Evolutionary conservation across 75 land plant genomes (phyloP), one percentile per base, ranked within the genome.

Genomic region (Sequoiadendron giganteum): DNA sequence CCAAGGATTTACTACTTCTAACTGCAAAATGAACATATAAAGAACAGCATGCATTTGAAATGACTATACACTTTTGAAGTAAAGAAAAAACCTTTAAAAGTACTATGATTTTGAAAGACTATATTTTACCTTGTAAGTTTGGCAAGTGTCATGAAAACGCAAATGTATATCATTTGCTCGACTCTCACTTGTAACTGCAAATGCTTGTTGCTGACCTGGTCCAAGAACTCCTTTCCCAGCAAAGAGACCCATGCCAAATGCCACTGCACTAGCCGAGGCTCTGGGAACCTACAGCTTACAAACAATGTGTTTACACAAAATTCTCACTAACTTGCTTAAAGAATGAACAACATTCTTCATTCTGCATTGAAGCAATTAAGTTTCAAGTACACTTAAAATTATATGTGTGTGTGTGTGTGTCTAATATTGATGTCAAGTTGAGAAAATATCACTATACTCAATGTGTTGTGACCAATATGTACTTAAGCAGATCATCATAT

Each of bases 201-300:
- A 97, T 40, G 98, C 97, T 58, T 94, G 93, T 86, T 97, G 93
- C 85, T 84, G 87, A n/a, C 97, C 98, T 49, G 90, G 91, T 49
- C 99, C 99, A 76, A 97, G 95, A 70, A 36, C 86, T 47, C 99
- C 99, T 88, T 87, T 91, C 3, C 93, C 95, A 85, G 91, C 87
- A 85, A 96, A 95, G 40, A 96, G 88, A 10, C 99, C 99, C 93
- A 96, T 93, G 70, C 99, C 99, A 91, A 97, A 97, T 86, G 99
- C 98, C 48, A 97, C 97, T 49, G 99, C 97, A 93, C 99, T 97
- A 40, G 98, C 98, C 83, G 99, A 93, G 43, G 99, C 94, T 28
- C 99, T 93, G 88, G 93, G 95, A 52, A 97, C 91, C 99, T 97
- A 89, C 80, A 84, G 21, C 25, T 43, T 52, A 49, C 38, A 49